Conservation (phyloP, 768 basidiomycete genomes). For the Boletus barrowsii region DNA sequence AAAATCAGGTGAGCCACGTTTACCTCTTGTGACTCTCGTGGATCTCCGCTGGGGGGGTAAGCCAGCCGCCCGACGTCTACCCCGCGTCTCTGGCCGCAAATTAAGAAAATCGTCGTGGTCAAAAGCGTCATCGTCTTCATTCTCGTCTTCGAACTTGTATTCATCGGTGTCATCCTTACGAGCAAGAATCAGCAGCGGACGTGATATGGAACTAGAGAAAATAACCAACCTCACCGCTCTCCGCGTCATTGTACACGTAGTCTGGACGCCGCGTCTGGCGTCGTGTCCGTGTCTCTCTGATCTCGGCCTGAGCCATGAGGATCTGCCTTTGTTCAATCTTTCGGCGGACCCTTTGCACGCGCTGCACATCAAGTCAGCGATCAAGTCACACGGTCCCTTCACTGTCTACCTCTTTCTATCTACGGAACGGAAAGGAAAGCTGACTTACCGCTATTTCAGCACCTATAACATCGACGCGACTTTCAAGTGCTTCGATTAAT, state of each 20-base stretch:
- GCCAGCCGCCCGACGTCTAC: conserved; percentile 39
- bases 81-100: conserved; percentile 41
- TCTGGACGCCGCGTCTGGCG: conserved; percentile 70
- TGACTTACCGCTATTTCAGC: conserved; percentile 66
- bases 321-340: conserved; percentile 66
- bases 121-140: conserved; percentile 58
- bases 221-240: conserved; percentile 52
- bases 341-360: conserved; percentile 65
- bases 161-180: conserved; percentile 61
- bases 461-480: conserved; percentile 62
- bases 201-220: conserved; percentile 18
- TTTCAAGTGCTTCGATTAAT: conserved; percentile 61
- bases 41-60: conserved; percentile 48
- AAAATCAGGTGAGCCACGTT: conserved; percentile 49
- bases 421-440: conserved; percentile 5
- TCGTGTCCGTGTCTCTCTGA: conserved; percentile 77
- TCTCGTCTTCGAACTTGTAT: conserved; percentile 62
- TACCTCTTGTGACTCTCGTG: conserved; percentile 48
- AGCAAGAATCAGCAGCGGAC: conserved; percentile 17
- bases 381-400: conserved; percentile 12
- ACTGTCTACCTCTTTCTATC: conserved; percentile 11
- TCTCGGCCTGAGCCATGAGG: conserved; percentile 69
- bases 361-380: conserved; percentile 43
- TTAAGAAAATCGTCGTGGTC: conserved; percentile 40
- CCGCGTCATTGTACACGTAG: conserved; percentile 74